These are phyloP conservation scores for Acer campestre DNA, from an alignment of 345 rosid genomes.

Conservation along the genomic window DNA sequence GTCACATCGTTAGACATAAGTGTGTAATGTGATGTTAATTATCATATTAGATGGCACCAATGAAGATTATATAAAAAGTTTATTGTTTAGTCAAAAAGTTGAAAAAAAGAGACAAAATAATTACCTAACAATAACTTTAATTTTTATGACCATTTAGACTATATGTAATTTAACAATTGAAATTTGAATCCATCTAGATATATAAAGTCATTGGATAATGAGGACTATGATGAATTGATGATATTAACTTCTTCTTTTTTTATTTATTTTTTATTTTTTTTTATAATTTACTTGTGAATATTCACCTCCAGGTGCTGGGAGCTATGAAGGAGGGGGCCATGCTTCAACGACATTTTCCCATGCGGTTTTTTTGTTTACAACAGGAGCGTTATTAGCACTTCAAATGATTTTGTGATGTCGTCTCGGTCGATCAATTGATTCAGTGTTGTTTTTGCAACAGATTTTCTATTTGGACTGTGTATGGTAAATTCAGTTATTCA, in stretches of 20 bases:
- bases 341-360: background rate
- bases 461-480: background rate
- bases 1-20: too few species aligned
- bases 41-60: too few species aligned
- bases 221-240: too few species aligned
- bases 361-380: background rate
- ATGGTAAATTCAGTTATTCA: background rate
- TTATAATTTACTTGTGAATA: background rate
- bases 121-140: background rate
- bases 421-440: background rate
- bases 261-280: background rate
- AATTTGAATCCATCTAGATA: background rate
- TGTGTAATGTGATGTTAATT: too few species aligned
- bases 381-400: background rate
- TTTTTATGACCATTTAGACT: background rate
- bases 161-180: background rate
- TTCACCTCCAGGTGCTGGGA: constrained; percentile 26
- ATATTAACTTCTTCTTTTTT: background rate
- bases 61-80: background rate
- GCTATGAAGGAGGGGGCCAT: constrained; percentile 1
- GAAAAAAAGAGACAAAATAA: background rate
- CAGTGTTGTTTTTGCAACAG: background rate
- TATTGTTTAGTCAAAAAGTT: too few species aligned
- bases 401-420: background rate
- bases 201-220: background rate